Conservation (phyloP, 768 basidiomycete species). For the Sporobolomyces roseus region DNA sequence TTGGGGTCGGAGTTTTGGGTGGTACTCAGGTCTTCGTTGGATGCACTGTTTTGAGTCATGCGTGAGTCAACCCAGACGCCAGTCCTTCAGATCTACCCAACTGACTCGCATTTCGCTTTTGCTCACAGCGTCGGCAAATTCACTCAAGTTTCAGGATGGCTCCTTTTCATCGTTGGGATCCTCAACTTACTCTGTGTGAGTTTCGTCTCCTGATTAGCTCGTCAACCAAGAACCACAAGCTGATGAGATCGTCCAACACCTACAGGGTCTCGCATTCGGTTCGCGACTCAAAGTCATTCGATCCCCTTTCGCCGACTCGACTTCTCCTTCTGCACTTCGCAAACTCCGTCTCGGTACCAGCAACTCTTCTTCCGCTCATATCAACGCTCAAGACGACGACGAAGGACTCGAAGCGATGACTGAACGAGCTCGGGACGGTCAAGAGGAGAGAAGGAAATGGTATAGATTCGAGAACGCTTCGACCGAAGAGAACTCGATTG, state of each 20-base stretch:
- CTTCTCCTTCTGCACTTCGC: conserved; percentile 27
- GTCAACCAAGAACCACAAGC: too few species aligned
- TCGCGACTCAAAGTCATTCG: conserved; percentile 25
- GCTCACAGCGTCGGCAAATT: conserved; percentile 10
- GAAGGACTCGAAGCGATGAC: background rate
- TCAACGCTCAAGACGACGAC: background rate
- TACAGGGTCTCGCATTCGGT: conserved; percentile 37
- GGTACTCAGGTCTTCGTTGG: conserved; percentile 27
- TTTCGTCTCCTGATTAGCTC: too few species aligned
- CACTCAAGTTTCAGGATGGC: conserved; percentile 28
- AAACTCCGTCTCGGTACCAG: conserved; percentile 19
- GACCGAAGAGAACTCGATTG: background rate
- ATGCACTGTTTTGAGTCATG: conserved; percentile 10
- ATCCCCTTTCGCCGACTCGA: conserved; percentile 24
- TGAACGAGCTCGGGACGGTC: background rate
- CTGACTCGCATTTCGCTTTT: background rate
- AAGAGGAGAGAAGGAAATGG: conserved; percentile 1
- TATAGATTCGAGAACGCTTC: conserved; percentile 13
- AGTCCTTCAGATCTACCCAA: background rate
- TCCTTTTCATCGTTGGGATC: conserved; percentile 34
- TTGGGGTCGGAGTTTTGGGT: conserved; percentile 33
- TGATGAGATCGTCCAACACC: too few species aligned
- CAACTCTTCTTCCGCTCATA: background rate
- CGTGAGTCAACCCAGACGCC: background rate
- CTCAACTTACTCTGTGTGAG: conserved; percentile 35